Evolutionary conservation across 2,329 filamentous ascomycete species (phyloP), one percentile per base, ranked within the genome.

Genomic region (Penicillium decumbens): DNA sequence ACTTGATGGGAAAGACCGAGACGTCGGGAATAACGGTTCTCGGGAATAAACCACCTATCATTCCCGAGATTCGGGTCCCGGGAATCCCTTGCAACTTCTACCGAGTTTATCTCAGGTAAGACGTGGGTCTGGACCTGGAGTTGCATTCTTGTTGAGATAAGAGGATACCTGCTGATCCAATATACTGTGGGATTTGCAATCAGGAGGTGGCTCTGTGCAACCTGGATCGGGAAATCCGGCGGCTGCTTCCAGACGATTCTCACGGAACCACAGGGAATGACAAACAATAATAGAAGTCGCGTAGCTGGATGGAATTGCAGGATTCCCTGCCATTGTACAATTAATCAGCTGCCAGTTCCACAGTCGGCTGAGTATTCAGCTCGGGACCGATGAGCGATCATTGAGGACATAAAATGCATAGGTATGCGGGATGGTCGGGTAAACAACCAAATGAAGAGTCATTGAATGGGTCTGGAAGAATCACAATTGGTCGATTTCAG

Each of bases 1-100:
- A 41, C 33, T 12, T 13, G 47, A 49, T 48, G 53, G 55, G 56
- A 55, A 60, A 49, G 53, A 47, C 47, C 38, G 20, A 49, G 39
- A 37, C 13, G 41, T 30, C 57, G 57, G 57, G 54, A 60, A 61
- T 59, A 51, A 50, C 30, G 15, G 38, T 47, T 43, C 43, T 56
- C 52, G 58, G 58, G 53, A 60, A 60, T 59, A 41, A 32, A 24
- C 35, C n/a, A 37, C 20, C 30, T 4, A 27, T 51, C 54, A 61
- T 61, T 61, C 57, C 59, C 59, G 59, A 60, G 46, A 56, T 35
- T 33, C 43, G 42, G 37, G 29, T 45, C 7, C 41, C 55, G 55
- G 54, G 30, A 55, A 51, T 56, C 50, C 49, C 50, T 54, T 56
- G 47, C 55, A 13, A 42, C 33, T 28, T 38, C 15, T 29, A 18